These are phyloP conservation scores for Ramaria rubella DNA, from an alignment of 768 basidiomycete species.

Conservation along the genomic window DNA sequence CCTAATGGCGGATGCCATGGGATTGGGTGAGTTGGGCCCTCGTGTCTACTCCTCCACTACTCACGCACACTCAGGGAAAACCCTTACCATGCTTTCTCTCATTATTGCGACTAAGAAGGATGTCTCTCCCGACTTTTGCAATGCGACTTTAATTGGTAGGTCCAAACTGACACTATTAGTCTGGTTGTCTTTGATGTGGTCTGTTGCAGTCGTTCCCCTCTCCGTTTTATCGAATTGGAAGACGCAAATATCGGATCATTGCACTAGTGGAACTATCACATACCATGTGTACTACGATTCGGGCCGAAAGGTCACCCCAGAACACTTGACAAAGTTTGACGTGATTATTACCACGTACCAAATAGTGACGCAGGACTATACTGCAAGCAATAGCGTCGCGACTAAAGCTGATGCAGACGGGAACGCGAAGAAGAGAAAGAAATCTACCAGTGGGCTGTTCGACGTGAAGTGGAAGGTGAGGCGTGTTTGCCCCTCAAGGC, in stretches of 20 bases:
- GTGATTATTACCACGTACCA: constrained; percentile 84
- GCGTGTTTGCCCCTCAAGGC: no score
- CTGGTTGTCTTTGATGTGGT: background rate
- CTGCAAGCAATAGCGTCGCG: constrained; percentile 22
- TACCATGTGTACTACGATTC: constrained; percentile 67
- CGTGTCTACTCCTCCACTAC: background rate
- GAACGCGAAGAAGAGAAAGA: constrained; percentile 56
- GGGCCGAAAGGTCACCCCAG: constrained; percentile 50
- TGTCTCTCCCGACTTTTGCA: constrained; percentile 45
- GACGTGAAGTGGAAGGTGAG: constrained; percentile 74
- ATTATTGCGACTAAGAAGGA: constrained; percentile 73
- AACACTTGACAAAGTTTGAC: constrained; percentile 61
- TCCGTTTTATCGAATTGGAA: constrained; percentile 88
- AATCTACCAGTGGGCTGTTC: constrained; percentile 52
- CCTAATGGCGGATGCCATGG: constrained; percentile 88
- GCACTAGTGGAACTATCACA: constrained; percentile 43
- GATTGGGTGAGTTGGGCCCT: constrained; percentile 36
- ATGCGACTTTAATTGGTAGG: constrained; percentile 74
- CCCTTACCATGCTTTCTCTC: constrained; percentile 79
- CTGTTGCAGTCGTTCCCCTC: constrained; percentile 60
- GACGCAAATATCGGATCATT: constrained; percentile 75
- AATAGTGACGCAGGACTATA: constrained; percentile 49
- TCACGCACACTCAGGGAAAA: constrained; percentile 52
- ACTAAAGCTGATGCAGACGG: constrained; percentile 13
- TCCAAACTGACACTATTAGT: background rate